Conservation (phyloP, 345 rosid genomes). For the Salix dunnii region DNA sequence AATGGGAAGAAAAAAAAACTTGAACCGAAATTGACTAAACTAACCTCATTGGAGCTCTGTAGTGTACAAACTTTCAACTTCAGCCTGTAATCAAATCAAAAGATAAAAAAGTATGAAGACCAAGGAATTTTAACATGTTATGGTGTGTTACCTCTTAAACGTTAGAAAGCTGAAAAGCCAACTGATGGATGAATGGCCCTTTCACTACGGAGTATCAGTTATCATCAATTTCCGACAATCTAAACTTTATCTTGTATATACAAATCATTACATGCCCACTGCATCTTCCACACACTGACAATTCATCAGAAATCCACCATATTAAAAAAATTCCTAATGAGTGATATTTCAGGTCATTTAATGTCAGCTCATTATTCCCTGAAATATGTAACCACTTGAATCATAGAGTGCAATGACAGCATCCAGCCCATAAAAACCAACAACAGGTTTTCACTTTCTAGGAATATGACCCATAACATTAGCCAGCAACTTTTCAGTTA, state of each 20-base stretch:
- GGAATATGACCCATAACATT: neutral
- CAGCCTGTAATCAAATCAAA: constrained; percentile 40
- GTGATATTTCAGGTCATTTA: neutral
- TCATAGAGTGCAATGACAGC: neutral
- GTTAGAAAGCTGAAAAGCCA: neutral
- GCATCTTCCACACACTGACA: neutral
- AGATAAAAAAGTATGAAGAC: neutral
- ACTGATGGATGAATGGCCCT: neutral
- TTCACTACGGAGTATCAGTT: neutral
- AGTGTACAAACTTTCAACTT: constrained; percentile 42
- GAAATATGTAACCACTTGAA: neutral
- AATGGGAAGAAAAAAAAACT: neutral
- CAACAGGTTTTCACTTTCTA: neutral
- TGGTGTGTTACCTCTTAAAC: neutral
- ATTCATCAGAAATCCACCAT: neutral
- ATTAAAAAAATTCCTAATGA: neutral
- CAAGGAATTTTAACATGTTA: neutral
- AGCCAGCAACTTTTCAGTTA: neutral
- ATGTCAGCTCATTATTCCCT: neutral
- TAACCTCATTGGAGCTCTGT: constrained; percentile 63
- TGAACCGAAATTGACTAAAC: constrained; percentile 17
- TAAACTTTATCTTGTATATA: neutral
- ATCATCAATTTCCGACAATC: neutral
- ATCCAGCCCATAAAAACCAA: neutral
- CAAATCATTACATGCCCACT: neutral